These are phyloP conservation scores for Trichoderma citrinoviride DNA, from an alignment of 2,329 filamentous ascomycete genomes.

Conservation along the genomic window DNA sequence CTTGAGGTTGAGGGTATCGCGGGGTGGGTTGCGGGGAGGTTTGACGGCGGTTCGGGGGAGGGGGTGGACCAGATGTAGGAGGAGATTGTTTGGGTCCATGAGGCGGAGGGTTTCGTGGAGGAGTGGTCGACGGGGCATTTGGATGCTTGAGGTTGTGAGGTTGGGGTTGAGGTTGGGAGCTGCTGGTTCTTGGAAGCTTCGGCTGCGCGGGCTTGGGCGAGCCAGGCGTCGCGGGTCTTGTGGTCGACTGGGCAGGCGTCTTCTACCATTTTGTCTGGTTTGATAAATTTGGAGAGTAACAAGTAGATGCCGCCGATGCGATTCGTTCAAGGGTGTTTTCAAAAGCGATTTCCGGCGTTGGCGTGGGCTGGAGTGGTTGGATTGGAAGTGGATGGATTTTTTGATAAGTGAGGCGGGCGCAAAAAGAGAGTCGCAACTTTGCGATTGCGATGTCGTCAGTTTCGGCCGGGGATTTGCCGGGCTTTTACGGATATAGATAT, in stretches of 20 bases:
- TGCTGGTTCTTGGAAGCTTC: conserved; percentile 33
- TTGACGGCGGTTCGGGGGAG: conserved; percentile 28
- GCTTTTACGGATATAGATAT: neutral
- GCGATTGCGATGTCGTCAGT: conserved; percentile 18
- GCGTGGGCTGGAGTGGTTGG: neutral
- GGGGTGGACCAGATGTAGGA: conserved; percentile 43
- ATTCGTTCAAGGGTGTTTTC: neutral
- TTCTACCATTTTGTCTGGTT: conserved; percentile 28
- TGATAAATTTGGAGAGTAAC: neutral
- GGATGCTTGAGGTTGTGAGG: conserved; percentile 22
- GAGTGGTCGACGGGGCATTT: conserved; percentile 38
- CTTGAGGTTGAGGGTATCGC: conserved; percentile 16
- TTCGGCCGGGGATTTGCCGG: conserved; percentile 23
- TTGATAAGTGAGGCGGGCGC: neutral
- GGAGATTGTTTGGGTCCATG: conserved; percentile 45
- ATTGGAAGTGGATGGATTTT: neutral
- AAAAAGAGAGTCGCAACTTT: conserved; percentile 7
- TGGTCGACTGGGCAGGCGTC: conserved; percentile 80
- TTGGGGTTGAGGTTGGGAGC: neutral
- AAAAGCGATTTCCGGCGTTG: neutral
- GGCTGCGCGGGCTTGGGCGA: conserved; percentile 63
- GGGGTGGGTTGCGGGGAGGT: conserved; percentile 22
- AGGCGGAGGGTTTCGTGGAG: conserved; percentile 30
- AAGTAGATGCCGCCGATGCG: accelerated
- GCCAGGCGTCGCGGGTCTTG: conserved; percentile 83